These are phyloP conservation scores for Phoenix roebelenii DNA, from an alignment of 176 grass and related monocot genomes.

Conservation along the genomic window DNA sequence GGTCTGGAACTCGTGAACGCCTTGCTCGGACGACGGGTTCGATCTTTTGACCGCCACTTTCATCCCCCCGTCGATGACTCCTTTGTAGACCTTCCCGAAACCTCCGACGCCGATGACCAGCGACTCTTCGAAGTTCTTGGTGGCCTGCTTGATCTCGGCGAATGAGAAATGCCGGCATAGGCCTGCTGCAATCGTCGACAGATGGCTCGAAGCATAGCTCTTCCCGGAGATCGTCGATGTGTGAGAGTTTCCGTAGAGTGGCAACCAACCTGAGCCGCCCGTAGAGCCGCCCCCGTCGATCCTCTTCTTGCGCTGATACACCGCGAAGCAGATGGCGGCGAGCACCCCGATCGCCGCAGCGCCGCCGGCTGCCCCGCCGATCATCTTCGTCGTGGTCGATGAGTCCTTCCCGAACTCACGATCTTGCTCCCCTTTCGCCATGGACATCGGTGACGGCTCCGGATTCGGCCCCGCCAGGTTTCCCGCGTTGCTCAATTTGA, in stretches of 20 bases:
- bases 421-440: too few relatives aligned
- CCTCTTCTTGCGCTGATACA: too few relatives aligned
- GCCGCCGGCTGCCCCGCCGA: too few relatives aligned
- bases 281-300: too few relatives aligned
- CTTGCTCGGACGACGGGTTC: slow-evolving; percentile 8
- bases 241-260: neutral
- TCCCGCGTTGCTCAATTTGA: slow-evolving; percentile 1
- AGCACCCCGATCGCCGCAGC: too few relatives aligned
- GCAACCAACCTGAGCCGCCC: too few relatives aligned
- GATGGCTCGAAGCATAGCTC: neutral
- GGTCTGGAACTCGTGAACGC: slow-evolving; percentile 14
- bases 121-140: slow-evolving; percentile 14
- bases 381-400: too few relatives aligned
- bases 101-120: slow-evolving; percentile 14
- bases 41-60: slow-evolving; percentile 16
- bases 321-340: too few relatives aligned
- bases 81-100: slow-evolving; percentile 11
- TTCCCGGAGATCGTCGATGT: neutral
- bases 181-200: slow-evolving; percentile 7
- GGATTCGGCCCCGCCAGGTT: slow-evolving; percentile 12
- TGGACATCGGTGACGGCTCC: neutral
- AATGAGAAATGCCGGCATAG: slow-evolving; percentile 13
- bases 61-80: slow-evolving; percentile 2
- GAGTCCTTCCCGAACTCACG: too few relatives aligned
- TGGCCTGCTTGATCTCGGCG: slow-evolving; percentile 6